Evolutionary conservation across 306 rosid species (phyloP), one percentile per base, ranked within the genome.

Genomic region (Biancaea sappan): DNA sequence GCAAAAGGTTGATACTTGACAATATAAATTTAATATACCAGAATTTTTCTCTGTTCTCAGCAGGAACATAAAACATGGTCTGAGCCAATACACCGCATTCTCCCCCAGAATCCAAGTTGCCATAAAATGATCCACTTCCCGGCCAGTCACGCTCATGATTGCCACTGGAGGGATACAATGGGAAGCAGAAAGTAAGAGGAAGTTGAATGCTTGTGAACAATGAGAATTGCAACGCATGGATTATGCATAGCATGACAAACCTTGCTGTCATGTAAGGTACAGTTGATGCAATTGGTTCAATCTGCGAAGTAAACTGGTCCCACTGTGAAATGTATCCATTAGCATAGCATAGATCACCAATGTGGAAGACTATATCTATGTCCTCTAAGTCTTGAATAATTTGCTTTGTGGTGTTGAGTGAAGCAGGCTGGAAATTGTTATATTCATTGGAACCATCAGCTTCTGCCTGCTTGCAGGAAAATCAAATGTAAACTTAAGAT

Each of bases 111-210:
- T 94, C 98, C 84, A 82, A 7, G 88, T 26, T 86, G 69, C 83
- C 93, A 56, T 90, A 94, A 76, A 94, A 90, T 37, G 98, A 91
- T 57, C 98, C 96, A 44, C 83, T 63, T 54, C 84, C 84, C 14
- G 96, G 98, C 98, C 98, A 94, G 86, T 94, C 98, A 70, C 97
- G 97, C 81, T 94, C 97, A 58, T 94, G 98, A 74, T 94, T 94
- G 69, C 97, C 98, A 75, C 98, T 91, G 69, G 26, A 88, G 77
- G 77, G 63, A 62, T 25, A 66, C 11, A 21, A 50, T 16, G 71
- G 25, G 63, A 44, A 60, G 80, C 68, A 57, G 60, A 41, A n/a
- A n/a, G n/a, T n/a, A 73, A 84, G 83, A 81, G 46, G 37, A 32
- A 10, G 5, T 34, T 37, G 35, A 79, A 77, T 22, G 71, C 28